A percentile compares a stretch with the other conserved stretches of the same genome.
phyloP scores from a whole-genome alignment of 305 asterid genomes.

The Solanum aculeatissimum region DNA sequence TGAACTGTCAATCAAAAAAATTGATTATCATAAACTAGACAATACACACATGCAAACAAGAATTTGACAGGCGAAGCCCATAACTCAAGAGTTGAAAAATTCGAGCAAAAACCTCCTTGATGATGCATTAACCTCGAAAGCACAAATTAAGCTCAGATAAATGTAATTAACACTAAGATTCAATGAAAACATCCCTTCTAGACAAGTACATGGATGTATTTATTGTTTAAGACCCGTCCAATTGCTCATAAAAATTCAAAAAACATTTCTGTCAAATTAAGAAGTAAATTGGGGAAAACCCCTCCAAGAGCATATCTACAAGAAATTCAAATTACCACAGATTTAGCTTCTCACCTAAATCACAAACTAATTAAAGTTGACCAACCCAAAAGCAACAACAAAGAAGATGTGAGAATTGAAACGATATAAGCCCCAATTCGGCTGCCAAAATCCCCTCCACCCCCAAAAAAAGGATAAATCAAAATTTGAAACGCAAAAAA shows the following conservation, averaged over 20 bases:
- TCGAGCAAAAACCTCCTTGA: not conserved
- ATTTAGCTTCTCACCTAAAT: not conserved
- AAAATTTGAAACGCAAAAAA: not conserved
- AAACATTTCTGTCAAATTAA: not conserved
- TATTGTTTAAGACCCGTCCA: not conserved
- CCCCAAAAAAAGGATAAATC: not conserved
- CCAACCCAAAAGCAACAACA: not conserved
- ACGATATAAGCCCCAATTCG: not conserved
- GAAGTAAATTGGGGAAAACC: not conserved
- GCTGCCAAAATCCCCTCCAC: not conserved
- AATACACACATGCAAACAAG: not conserved
- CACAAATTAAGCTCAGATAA: not conserved
- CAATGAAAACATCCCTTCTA: not conserved
- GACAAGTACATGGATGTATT: not conserved
- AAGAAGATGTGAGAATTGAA: not conserved
- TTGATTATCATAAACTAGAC: not conserved
- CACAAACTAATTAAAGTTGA: not conserved
- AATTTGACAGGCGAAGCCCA: not conserved
- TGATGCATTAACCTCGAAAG: not conserved
- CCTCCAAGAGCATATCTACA: not conserved
- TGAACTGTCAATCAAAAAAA: not conserved
- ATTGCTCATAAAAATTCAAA: not conserved
- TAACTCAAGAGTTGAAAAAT: not conserved
- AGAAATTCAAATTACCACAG: not conserved
- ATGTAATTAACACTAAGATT: not conserved